Evolutionary conservation across 257 asterid species (phyloP), one percentile per base, ranked within the genome.

Genomic region (Solanum pennellii): DNA sequence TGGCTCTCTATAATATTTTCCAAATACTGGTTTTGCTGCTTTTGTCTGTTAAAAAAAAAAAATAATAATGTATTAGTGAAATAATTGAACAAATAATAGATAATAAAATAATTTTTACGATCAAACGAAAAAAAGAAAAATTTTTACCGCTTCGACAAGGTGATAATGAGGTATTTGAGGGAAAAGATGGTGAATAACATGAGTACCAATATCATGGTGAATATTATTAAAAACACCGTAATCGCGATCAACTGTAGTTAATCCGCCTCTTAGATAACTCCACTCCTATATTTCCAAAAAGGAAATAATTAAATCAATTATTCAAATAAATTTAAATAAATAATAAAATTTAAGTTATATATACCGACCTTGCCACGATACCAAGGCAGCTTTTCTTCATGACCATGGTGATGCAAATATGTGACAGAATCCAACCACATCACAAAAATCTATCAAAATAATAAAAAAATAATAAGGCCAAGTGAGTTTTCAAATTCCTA

Each of bases 121-220:
- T 13, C n/a, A 37, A 73, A 73, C 13, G 42, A 42, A 21, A 68
- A 80, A 3, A 3, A 59, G 33, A 65, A 39, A 59, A 89, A 33
- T 33, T 33, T 33, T 88, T 88, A 96, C 99, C 90, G 99, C 99
- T 84, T 96, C 99, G 1, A 89, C 89, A 10, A 96, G 87, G 89
- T 96, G 97, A 82, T 96, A 96, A 87, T 96, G 99, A 27, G 98
- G 98, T 88, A 95, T 96, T 90, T 95, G 99, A 88, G 99, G 99
- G 56, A 96, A 96, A 45, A 96, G 94, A 79, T 96, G 99, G 87
- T 96, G 98, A 27, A 95, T 89, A 76, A 96, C 98, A 41, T 96
- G 99, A 65, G 99, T 95, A 86, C 99, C 99, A 88, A 96, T 95
- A 71, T 96, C 98, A 69, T 95, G 99, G 31, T 96, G 99, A 82